Evolutionary conservation across 2,329 filamentous ascomycete species (phyloP).

Genomic region (Monascus ruber): DNA sequence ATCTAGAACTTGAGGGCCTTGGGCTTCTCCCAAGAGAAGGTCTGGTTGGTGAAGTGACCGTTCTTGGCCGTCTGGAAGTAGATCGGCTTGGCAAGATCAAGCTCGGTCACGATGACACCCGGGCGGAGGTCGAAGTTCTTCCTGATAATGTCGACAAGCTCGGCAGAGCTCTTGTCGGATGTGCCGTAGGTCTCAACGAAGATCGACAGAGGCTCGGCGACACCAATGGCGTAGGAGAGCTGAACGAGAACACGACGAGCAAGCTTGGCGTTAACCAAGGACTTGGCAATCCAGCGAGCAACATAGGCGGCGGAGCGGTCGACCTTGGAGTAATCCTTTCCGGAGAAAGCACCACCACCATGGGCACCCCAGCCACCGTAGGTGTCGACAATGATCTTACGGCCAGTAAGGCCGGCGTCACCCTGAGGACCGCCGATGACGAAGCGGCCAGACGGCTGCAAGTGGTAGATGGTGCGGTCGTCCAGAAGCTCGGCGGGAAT

Average conservation of each 20-base stretch:
- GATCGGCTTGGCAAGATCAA: constrained; percentile 89
- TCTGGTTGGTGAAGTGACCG: constrained; percentile 98
- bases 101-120: constrained; percentile 96
- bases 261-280: constrained; percentile 76
- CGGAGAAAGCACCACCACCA: constrained; percentile 99
- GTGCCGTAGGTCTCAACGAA: constrained; percentile 98
- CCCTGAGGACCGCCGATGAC: constrained; percentile 98
- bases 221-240: constrained; percentile 98
- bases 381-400: constrained; percentile 99
- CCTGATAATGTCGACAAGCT: constrained; percentile 89
- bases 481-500: constrained; percentile 89
- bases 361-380: constrained; percentile 99
- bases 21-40: constrained; percentile 96
- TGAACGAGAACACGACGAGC: constrained; percentile 90
- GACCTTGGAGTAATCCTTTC: constrained; percentile 99
- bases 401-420: constrained; percentile 95
- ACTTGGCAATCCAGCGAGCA: constrained; percentile 98
- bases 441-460: constrained; percentile 97
- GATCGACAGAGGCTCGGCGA: constrained; percentile 93
- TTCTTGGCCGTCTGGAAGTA: constrained; percentile 99
- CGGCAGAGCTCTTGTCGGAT: constrained; percentile 73
- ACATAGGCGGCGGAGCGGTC: constrained; percentile 97
- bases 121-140: constrained; percentile 97
- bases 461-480: constrained; percentile 91
- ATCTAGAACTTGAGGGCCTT: constrained; percentile 84